These are phyloP conservation scores for Eucalyptus regnans DNA, from an alignment of 345 rosid genomes.

Conservation along the genomic window DNA sequence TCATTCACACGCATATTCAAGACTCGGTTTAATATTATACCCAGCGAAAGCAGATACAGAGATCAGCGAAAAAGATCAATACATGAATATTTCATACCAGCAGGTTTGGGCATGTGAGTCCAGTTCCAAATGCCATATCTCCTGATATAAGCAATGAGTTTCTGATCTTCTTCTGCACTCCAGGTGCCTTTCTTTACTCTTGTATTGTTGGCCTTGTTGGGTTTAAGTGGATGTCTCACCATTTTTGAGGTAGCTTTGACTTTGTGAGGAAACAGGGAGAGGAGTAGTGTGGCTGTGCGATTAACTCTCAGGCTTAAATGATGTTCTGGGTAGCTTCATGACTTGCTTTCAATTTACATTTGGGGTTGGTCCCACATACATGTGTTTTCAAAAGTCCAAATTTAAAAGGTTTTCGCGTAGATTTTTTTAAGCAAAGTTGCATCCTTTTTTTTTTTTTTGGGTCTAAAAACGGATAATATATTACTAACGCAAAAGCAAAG, in stretches of 20 bases:
- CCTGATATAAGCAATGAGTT: neutral
- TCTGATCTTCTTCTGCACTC: neutral
- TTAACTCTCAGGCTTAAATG: neutral
- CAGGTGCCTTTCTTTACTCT: neutral
- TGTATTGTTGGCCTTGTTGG: neutral
- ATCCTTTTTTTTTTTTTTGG: too few relatives aligned
- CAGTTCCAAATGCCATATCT: slow-evolving; percentile 4
- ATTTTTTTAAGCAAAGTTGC: neutral
- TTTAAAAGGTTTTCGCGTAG: neutral
- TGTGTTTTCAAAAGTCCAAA: neutral
- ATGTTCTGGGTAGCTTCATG: neutral
- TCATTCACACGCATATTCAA: neutral
- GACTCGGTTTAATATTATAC: neutral
- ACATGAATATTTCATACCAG: neutral
- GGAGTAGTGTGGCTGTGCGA: neutral
- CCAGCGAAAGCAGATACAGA: neutral
- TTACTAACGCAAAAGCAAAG: neutral
- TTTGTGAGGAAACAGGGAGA: neutral
- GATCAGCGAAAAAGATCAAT: neutral
- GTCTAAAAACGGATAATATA: too few relatives aligned
- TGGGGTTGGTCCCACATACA: neutral
- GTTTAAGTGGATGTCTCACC: neutral
- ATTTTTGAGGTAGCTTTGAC: neutral
- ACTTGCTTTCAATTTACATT: neutral
- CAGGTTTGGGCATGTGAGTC: neutral